Evolutionary conservation across 2,329 filamentous ascomycete species (phyloP).

Genomic region (Penicillium sp.): DNA sequence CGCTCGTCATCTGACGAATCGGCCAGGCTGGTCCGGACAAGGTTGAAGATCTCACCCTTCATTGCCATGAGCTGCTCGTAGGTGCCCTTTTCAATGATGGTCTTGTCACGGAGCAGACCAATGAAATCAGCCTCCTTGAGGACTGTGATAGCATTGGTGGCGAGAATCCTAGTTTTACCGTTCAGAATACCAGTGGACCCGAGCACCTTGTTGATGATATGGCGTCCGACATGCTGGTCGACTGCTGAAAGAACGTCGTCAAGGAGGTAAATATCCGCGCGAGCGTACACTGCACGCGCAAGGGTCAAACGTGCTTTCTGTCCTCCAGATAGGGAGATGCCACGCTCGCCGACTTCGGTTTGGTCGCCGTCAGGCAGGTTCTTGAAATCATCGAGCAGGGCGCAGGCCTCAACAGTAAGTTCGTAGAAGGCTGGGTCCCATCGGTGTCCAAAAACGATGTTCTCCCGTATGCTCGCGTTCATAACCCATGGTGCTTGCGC

Average conservation of each 20-base stretch:
- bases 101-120: conserved; percentile 74
- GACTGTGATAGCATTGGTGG: conserved; percentile 92
- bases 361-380: conserved; percentile 93
- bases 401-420: conserved; percentile 84
- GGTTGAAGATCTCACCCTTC: conserved; percentile 81
- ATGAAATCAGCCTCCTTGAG: conserved; percentile 87
- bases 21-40: conserved; percentile 69
- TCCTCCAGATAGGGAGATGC: conserved; percentile 91
- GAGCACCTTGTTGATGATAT: conserved; percentile 91
- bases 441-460: conserved; percentile 92
- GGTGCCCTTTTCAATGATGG: conserved; percentile 80
- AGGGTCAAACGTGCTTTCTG: conserved; percentile 92
- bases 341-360: conserved; percentile 92
- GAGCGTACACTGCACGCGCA: conserved; percentile 89
- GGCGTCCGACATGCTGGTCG: conserved; percentile 94
- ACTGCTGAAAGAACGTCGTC: conserved; percentile 95
- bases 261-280: conserved; percentile 91
- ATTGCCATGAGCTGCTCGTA: conserved; percentile 88
- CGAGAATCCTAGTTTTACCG: conserved; percentile 84
- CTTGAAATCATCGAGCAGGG: conserved; percentile 82
- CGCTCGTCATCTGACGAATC: conserved; percentile 41
- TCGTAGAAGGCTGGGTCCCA: conserved; percentile 95
- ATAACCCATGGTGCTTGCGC: conserved; percentile 94
- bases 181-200: conserved; percentile 76
- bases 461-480: conserved; percentile 95